Evolutionary conservation across 805 yeast genomes (phyloP).

Genomic region (Candida namnaoensis): DNA sequence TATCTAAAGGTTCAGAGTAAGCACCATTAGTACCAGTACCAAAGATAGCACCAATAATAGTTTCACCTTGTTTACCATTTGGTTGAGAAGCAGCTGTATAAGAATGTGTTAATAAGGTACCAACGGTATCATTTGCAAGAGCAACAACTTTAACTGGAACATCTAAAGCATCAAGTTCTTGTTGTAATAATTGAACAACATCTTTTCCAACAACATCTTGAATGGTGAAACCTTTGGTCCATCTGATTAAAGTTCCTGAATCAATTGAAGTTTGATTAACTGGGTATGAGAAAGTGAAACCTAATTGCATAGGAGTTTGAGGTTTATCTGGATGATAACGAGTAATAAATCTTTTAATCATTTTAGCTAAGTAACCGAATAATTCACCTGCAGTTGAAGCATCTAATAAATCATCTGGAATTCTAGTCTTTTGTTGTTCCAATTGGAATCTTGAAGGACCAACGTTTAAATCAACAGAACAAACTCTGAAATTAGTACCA

Average conservation of each 20-base stretch:
- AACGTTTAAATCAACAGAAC: conserved; percentile 61
- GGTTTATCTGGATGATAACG: conserved; percentile 51
- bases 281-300: conserved; percentile 94
- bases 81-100: conserved; percentile 54
- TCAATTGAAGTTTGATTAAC: conserved; percentile 76
- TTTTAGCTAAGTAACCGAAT: conserved; percentile 67
- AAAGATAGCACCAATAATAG: conserved; percentile 83
- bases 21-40: conserved; percentile 99
- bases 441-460: conserved; percentile 77
- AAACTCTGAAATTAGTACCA: conserved; percentile 93
- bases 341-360: conserved; percentile 55
- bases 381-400: conserved; percentile 57
- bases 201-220: conserved; percentile 81
- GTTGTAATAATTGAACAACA: conserved; percentile 66
- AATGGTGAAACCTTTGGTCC: conserved; percentile 95
- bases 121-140: conserved; percentile 92
- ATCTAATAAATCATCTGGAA: conserved; percentile 69
- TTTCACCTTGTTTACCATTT: conserved; percentile 56
- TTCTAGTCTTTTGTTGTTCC: conserved; percentile 67
- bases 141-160: conserved; percentile 74
- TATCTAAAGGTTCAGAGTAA: conserved; percentile 67
- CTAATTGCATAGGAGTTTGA: conserved; percentile 50
- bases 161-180: conserved; percentile 48
- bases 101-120: conserved; percentile 83
- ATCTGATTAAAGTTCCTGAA: conserved; percentile 76